These are phyloP conservation scores for Fusarium sp. DNA, from an alignment of 2,329 filamentous ascomycete genomes.

Conservation along the genomic window DNA sequence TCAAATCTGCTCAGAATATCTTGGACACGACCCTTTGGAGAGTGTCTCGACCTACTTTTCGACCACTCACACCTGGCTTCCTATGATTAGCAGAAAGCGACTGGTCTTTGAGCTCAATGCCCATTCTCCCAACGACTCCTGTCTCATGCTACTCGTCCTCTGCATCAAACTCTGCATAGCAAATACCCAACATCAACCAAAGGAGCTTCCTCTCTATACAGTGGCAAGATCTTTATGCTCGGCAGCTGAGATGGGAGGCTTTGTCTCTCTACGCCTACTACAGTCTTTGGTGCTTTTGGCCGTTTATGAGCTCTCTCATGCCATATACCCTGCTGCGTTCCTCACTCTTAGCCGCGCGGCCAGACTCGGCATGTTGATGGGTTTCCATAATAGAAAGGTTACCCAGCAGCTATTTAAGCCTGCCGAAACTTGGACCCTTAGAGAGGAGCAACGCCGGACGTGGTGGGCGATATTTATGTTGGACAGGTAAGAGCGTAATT, in stretches of 20 bases:
- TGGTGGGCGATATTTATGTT: conserved; percentile 37
- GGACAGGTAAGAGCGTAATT: conserved; percentile 16
- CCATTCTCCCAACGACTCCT: neutral
- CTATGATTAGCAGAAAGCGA: conserved; percentile 31
- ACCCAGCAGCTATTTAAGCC: conserved; percentile 21
- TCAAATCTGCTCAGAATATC: neutral
- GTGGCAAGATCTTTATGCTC: conserved; percentile 17
- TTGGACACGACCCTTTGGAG: neutral
- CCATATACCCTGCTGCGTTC: conserved; percentile 33
- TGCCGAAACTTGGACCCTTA: conserved; percentile 24
- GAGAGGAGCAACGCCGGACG: conserved; percentile 32
- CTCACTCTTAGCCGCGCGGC: conserved; percentile 32
- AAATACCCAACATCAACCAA: neutral
- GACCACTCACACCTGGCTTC: conserved; percentile 24
- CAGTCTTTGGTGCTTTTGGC: conserved; percentile 26
- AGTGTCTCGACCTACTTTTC: conserved; percentile 17
- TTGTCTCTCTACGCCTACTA: conserved; percentile 23
- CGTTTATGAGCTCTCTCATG: conserved; percentile 22
- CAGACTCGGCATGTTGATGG: conserved; percentile 27
- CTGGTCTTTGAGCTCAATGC: conserved; percentile 2
- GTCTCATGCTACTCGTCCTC: conserved; percentile 23
- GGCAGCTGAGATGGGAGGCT: conserved; percentile 12
- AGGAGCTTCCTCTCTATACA: conserved; percentile 11
- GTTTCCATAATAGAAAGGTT: conserved; percentile 10
- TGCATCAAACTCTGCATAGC: conserved; percentile 31